Conservation (phyloP, 176 grass and related monocot genomes). For the Paspalum notatum region DNA sequence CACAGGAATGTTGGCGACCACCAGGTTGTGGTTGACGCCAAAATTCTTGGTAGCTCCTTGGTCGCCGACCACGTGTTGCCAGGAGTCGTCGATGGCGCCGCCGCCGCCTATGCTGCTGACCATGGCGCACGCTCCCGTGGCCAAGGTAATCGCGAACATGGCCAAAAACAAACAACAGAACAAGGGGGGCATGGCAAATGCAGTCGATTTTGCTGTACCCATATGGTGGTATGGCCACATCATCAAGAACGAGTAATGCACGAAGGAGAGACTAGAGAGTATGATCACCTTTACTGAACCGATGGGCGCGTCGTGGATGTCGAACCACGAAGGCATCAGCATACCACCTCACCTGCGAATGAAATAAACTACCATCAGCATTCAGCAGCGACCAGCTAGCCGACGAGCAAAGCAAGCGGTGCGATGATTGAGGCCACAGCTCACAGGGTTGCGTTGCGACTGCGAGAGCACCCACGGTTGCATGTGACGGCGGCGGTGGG, state of each 20-base stretch:
- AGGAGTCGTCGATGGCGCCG: constrained; percentile 51
- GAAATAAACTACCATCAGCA: neutral
- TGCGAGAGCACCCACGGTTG: constrained; percentile 46
- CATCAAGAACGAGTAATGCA: too few species aligned
- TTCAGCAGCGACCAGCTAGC: neutral
- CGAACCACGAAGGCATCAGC: constrained; percentile 81
- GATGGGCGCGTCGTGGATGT: constrained; percentile 69
- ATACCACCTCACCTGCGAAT: constrained; percentile 68
- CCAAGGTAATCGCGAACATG: constrained; percentile 69
- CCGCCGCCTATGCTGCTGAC: constrained; percentile 67
- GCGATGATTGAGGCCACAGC: too few species aligned
- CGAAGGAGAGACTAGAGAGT: too few species aligned
- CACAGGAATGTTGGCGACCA: constrained; percentile 83
- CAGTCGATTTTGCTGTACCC: too few species aligned
- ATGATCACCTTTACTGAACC: constrained; percentile 46
- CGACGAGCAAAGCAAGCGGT: too few species aligned
- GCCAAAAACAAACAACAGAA: too few species aligned
- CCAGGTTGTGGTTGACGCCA: constrained; percentile 94
- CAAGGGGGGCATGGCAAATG: too few species aligned
- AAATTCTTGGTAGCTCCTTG: constrained; percentile 79
- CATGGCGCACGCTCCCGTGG: constrained; percentile 74
- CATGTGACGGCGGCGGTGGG: constrained; percentile 61
- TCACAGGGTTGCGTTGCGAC: too few species aligned
- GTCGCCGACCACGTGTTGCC: constrained; percentile 69
- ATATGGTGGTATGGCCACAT: too few species aligned